Conservation (phyloP, 179 eudicot species). For the Pouteria campechiana region DNA sequence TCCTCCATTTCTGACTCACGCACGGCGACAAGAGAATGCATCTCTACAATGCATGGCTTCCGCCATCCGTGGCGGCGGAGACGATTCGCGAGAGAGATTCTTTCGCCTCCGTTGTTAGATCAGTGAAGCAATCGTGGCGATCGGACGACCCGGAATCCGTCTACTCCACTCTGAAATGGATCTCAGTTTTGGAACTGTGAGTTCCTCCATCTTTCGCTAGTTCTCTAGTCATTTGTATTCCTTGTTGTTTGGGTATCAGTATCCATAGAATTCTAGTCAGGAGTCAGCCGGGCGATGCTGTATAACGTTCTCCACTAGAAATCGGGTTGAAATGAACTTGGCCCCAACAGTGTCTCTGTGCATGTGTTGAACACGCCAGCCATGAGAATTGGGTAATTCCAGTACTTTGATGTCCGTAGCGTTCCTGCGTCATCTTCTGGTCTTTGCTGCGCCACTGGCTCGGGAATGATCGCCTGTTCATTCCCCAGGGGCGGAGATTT, state of each 20-base stretch:
- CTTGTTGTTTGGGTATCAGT: neutral
- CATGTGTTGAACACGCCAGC: too few relatives aligned
- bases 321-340: too few relatives aligned
- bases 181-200: conserved; percentile 81
- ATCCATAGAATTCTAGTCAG: neutral
- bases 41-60: conserved; percentile 92
- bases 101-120: conserved; percentile 42
- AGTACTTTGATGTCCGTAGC: too few relatives aligned
- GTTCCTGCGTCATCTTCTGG: too few relatives aligned
- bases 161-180: conserved; percentile 77
- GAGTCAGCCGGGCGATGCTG: too few relatives aligned
- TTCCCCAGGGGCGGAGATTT: too few relatives aligned
- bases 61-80: conserved; percentile 71
- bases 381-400: too few relatives aligned
- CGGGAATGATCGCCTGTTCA: too few relatives aligned
- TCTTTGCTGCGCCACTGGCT: too few relatives aligned
- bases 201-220: conserved; percentile 2
- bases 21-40: conserved; percentile 35
- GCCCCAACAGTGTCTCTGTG: too few relatives aligned
- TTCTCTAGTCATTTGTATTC: neutral
- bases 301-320: too few relatives aligned
- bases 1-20: neutral
- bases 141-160: conserved; percentile 76
- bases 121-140: conserved; percentile 34
- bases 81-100: conserved; percentile 59